Percentiles rank a stretch among this genome's conserved stretches.
Conservation (phyloP, 164 flowering plant species). For the Taxillus chinensis region DNA sequence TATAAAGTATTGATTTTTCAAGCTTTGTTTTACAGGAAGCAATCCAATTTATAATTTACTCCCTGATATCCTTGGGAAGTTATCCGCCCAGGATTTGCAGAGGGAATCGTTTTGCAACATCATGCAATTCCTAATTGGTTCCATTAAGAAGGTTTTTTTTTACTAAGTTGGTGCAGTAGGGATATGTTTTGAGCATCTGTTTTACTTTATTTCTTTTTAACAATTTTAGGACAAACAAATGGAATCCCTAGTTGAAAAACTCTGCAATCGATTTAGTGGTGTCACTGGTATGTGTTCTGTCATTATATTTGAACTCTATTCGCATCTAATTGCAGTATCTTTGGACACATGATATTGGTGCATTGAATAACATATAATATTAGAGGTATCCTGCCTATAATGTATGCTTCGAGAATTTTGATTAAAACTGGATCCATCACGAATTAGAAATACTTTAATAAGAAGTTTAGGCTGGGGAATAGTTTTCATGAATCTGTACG, state of each 20-base stretch:
- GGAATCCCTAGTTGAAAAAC: conserved; percentile 96
- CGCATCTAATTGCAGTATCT: no score
- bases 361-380: no score
- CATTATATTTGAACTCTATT: not conserved
- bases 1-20: not conserved
- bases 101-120: conserved; percentile 79
- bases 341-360: no score
- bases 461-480: no score
- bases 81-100: conserved; percentile 59
- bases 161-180: not conserved
- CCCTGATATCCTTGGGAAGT: conserved; percentile 90
- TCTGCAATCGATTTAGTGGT: conserved; percentile 85
- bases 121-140: conserved; percentile 90
- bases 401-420: no score
- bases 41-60: conserved; percentile 95
- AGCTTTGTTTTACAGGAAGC: conserved; percentile 44
- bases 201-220: not conserved
- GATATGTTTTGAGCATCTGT: not conserved
- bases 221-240: conserved; percentile 85
- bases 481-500: no score
- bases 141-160: conserved; percentile 76
- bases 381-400: no score
- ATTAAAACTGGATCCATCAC: no score
- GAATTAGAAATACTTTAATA: no score
- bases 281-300: conserved; percentile 45